Evolutionary conservation across 2,329 filamentous ascomycete genomes (phyloP), one percentile per base, ranked within the genome.

Genomic region (Fusarium sp.): DNA sequence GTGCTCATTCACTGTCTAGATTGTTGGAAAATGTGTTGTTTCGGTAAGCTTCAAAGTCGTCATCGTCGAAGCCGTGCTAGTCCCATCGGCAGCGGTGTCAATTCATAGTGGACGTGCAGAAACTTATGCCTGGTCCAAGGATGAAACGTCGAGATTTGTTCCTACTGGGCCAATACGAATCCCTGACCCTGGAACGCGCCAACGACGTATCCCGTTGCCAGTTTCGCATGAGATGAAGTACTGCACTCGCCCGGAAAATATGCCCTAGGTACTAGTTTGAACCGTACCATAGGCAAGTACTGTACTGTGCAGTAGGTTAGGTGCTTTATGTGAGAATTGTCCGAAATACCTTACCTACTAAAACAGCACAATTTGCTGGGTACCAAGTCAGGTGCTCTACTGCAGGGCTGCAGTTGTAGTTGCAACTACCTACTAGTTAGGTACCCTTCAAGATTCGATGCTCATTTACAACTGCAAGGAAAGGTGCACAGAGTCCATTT

Each of bases 71-170:
- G n/a, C 40, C 20, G 33, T 59, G 17, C 47, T 50, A 25, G 33
- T 55, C 51, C 27, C 50, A 50, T 53, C 50, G 53, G 56, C 41
- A 70, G 46, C 55, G 59, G 49, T 63, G 61, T 52, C 54, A 9
- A n/a, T 52, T 59, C 33, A 52, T 51, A 41, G 40, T n/a, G 35
- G 25, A 48, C 30, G 41, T 62, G 41, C 25, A 62, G 43, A 43
- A 52, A 41, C 60, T 47, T 43, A 47, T 56, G 56, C 66, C 63
- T 55, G 55, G 61, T 59, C 62, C 58, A 64, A 54, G 40, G 71
- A 74, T 74, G 72, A 74, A 74, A 74, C 72, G 49, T 62, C 66
- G 47, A 59, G 66, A 65, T 66, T 56, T 51, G 62, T 40, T 65
- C 55, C 68, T 63, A 52, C 58, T 41, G 20, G 41, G 56, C 32